Evolutionary conservation across 306 rosid genomes (phyloP).

Genomic region (Cucumis hystrix): DNA sequence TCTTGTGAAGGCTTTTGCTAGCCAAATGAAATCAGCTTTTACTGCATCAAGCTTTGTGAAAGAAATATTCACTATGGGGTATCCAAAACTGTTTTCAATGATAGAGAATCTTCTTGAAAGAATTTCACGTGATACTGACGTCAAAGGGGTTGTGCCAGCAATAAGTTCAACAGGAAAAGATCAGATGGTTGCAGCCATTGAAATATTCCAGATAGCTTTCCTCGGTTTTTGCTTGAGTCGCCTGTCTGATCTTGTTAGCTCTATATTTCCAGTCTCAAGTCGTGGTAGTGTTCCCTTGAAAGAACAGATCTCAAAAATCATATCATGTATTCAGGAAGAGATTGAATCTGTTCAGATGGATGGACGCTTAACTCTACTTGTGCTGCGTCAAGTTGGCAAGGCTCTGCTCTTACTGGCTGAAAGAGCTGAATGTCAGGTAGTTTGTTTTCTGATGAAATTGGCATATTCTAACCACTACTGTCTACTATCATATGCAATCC

Average conservation of each 20-base stretch:
- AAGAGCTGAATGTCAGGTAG: slow-evolving; percentile 87
- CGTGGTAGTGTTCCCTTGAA: slow-evolving; percentile 93
- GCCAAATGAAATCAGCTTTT: slow-evolving; percentile 94
- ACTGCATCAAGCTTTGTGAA: slow-evolving; percentile 96
- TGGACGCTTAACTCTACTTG: slow-evolving; percentile 90
- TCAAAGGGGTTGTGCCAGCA: slow-evolving; percentile 90
- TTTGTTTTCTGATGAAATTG: background rate
- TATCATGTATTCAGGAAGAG: slow-evolving; percentile 86
- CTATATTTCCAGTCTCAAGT: slow-evolving; percentile 80
- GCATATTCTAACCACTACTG: background rate
- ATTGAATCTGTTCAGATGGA: slow-evolving; percentile 91
- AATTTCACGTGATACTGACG: slow-evolving; percentile 85
- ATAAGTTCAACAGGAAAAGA: slow-evolving; percentile 63
- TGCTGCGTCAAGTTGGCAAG: slow-evolving; percentile 92
- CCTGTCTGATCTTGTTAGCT: slow-evolving; percentile 86
- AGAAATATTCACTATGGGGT: slow-evolving; percentile 85
- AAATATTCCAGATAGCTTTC: slow-evolving; percentile 88
- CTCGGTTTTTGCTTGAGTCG: slow-evolving; percentile 86
- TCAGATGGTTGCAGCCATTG: slow-evolving; percentile 70
- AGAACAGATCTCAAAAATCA: slow-evolving; percentile 76
- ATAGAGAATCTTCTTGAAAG: slow-evolving; percentile 91
- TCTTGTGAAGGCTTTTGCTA: slow-evolving; percentile 79
- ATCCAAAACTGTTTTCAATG: slow-evolving; percentile 84
- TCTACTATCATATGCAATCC: background rate
- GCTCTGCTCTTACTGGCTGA: slow-evolving; percentile 70